These are phyloP conservation scores for Cercospora zeae-maydis DNA, from an alignment of 2,329 filamentous ascomycete genomes.

Conservation along the genomic window DNA sequence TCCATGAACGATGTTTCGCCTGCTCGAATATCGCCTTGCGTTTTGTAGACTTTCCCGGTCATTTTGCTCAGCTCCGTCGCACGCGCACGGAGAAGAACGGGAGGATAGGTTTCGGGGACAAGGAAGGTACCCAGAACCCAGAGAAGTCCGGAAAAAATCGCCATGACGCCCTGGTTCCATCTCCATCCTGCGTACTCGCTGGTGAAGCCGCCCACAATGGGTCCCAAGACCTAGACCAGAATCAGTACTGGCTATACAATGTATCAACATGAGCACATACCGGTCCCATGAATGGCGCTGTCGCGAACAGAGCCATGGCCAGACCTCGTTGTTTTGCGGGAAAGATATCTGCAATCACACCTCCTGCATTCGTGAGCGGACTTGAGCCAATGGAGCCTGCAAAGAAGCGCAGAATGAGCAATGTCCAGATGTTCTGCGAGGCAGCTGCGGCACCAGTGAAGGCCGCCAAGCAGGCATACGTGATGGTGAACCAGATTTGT, in stretches of 20 bases:
- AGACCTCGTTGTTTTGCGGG: slow-evolving; percentile 41
- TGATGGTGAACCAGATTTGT: slow-evolving; percentile 38
- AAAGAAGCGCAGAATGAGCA: slow-evolving; percentile 47
- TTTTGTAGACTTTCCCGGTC: slow-evolving; percentile 56
- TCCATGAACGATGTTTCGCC: slow-evolving; percentile 35
- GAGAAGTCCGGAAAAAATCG: slow-evolving; percentile 60
- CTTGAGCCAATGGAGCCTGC: slow-evolving; percentile 45
- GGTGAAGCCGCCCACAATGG: slow-evolving; percentile 64
- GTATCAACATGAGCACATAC: slow-evolving; percentile 8
- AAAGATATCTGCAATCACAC: slow-evolving; percentile 49
- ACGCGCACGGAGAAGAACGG: slow-evolving; percentile 54
- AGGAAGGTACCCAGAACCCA: slow-evolving; percentile 53
- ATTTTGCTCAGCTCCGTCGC: slow-evolving; percentile 49
- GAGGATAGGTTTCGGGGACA: slow-evolving; percentile 60
- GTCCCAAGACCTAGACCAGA: slow-evolving; percentile 44
- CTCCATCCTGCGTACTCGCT: slow-evolving; percentile 62
- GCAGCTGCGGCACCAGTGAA: slow-evolving; percentile 45
- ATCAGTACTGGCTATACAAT: background rate
- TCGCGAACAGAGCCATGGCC: slow-evolving; percentile 62
- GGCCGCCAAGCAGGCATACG: slow-evolving; percentile 38
- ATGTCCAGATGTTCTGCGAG: slow-evolving; percentile 43
- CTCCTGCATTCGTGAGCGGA: slow-evolving; percentile 46
- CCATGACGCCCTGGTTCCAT: slow-evolving; percentile 63
- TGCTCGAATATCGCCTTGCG: slow-evolving; percentile 42
- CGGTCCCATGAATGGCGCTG: slow-evolving; percentile 62